Evolutionary conservation across 2,329 filamentous ascomycete species (phyloP), one percentile per base, ranked within the genome.

Genomic region (Sporothrix variecibatus): DNA sequence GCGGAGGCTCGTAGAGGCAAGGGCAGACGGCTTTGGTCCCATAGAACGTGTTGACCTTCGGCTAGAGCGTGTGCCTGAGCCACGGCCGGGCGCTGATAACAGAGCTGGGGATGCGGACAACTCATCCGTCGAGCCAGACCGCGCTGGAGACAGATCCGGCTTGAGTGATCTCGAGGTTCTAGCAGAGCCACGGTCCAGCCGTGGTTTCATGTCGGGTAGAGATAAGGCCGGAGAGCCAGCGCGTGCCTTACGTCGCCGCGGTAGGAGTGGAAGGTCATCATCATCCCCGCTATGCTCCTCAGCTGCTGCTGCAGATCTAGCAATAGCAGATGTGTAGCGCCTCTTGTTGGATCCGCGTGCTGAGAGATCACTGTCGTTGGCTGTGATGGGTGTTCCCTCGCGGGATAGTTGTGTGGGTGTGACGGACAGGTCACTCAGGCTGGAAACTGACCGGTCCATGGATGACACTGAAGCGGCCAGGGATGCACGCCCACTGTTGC

Each of bases 101-200:
- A 80, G 78, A 11, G 80, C 79, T 7, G 84, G 81, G 0, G 86
- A 85, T 17, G 79, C 78, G 7, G 84, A 82, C 15, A 88, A 77
- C 75, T 88, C 87, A 76, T 88, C 86, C 0, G 85, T 83, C 15
- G 87, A 88, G 9, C 72, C 74, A 77, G 79, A 75, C 70, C 79
- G 76, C 38, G 75, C 60, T 77, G 75, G 64, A 77, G 72, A 28
- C 60, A 26, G 8, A 51, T 62, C 5, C 12, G 65, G 26, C 6
- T 1, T 38, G 12, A 60, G 5, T 5, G 68, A 49, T 7, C 7
- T 62, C 12, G 60, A 26, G 4, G 56, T 6, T 23, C 9, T 23
- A 1, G 17, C 34, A 31, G 38, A 64, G 40, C 28, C 31, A 1
- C 15, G 28, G 17, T 26, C 43, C 1, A 8, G 17, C 8, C 23